A percentile compares a stretch with the other conserved stretches of the same genome.
Conservation (phyloP, 2,329 filamentous ascomycete species). For the Hirsutella minnesotensis region DNA sequence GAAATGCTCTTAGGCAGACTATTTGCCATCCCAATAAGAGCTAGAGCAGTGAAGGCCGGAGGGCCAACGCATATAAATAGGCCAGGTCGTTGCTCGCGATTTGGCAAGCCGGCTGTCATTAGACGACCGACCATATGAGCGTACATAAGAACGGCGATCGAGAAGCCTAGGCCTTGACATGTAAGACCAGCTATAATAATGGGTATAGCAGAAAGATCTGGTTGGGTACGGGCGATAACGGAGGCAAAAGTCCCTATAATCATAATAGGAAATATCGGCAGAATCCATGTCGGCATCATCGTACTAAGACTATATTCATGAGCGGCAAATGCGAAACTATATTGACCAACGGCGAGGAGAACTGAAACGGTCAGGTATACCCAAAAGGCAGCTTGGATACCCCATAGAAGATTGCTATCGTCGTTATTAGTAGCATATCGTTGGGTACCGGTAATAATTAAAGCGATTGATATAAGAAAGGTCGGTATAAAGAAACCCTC, state of each 20-base stretch:
- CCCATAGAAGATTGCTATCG: slow-evolving; percentile 41
- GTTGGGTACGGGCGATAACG: slow-evolving; percentile 50
- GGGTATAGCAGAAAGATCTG: slow-evolving; percentile 40
- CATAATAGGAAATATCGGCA: slow-evolving; percentile 67
- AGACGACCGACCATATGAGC: slow-evolving; percentile 59
- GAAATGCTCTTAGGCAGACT: slow-evolving; percentile 31
- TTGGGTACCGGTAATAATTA: slow-evolving; percentile 55
- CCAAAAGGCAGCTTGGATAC: slow-evolving; percentile 58
- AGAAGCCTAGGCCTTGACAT: slow-evolving; percentile 59
- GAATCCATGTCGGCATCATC: slow-evolving; percentile 65
- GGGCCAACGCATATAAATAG: slow-evolving; percentile 71
- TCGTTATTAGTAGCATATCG: slow-evolving; percentile 49
- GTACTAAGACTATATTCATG: slow-evolving; percentile 48
- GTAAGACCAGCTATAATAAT: slow-evolving; percentile 56
- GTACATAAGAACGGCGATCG: slow-evolving; percentile 61
- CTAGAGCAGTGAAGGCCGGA: slow-evolving; percentile 58
- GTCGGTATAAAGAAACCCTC: slow-evolving; percentile 65
- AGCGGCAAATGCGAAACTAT: slow-evolving; percentile 52
- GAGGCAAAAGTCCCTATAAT: slow-evolving; percentile 58
- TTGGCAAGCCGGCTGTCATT: slow-evolving; percentile 52
- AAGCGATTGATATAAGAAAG: slow-evolving; percentile 57
- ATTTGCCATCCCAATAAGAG: slow-evolving; percentile 54
- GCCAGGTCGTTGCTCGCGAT: slow-evolving; percentile 48
- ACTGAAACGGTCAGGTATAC: slow-evolving; percentile 50
- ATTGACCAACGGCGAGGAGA: slow-evolving; percentile 50